Evolutionary conservation across 2,329 filamentous ascomycete species (phyloP), one percentile per base, ranked within the genome.

Genomic region (Ophiosphaerella herpotricha): DNA sequence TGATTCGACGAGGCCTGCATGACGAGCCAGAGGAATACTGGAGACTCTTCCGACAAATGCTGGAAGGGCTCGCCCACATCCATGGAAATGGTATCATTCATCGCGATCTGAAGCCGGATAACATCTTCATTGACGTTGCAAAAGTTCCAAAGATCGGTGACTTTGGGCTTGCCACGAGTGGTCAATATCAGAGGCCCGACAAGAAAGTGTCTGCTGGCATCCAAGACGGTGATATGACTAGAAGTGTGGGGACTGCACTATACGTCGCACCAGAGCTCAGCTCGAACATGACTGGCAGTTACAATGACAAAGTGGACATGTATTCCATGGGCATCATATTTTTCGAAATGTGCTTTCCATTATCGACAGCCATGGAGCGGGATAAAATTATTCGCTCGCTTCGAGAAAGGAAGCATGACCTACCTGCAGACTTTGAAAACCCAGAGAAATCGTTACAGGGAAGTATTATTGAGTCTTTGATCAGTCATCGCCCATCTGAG

Each of bases 301-400:
- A 97, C 70, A 95, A 90, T 52, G 87, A 90, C 49, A 97, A 97
- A 73, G 92, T 97, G 1, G 94, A 99, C 82, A 97, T 99, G 93
- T 99, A 94, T 70, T 97, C 93, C 0, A 80, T 99, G 36, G 94
- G 94, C 0, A 89, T 99, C 56, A 97, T 99, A 49, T 96, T 99
- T 75, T 97, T 97, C 61, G 94, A 99, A 74, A 99, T 99, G 94
- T 95, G 89, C 66, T 79, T 84, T 58, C 76, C 81, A 3, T 73
- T 87, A 38, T 76, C 77, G 14, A 87, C 85, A 1, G 79, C 76
- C 2, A 87, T 86, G 82, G 85, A 88, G 64, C 78, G 85, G 35
- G 81, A 83, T 53, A 75, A 80, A 35, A 80, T 92, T 4, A 79
- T 97, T 24, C 82, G 87, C 44, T 78, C 82, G 46, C 80, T 97